phyloP scores from a whole-genome alignment of 345 rosid genomes.

The Hibiscus syriacus region DNA sequence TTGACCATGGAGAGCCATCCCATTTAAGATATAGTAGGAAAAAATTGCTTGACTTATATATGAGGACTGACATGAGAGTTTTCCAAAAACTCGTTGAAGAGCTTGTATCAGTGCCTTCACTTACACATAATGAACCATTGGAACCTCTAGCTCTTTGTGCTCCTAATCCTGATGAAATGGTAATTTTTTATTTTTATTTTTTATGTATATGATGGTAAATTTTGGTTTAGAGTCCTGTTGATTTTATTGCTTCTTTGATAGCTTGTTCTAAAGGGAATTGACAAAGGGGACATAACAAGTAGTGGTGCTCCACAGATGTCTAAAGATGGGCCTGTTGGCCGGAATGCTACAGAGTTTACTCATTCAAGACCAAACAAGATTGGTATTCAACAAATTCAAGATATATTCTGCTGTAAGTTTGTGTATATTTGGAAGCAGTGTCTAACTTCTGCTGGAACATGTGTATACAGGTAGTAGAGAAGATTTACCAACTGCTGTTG shows the following conservation, averaged over 20 bases:
- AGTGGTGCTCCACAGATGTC: slow-evolving; percentile 73
- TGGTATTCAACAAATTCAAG: slow-evolving; percentile 37
- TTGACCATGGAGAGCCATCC: slow-evolving; percentile 37
- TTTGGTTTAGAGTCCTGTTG: slow-evolving; percentile 11
- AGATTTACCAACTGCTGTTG: slow-evolving; percentile 35
- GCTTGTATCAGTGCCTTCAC: slow-evolving; percentile 59
- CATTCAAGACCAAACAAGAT: slow-evolving; percentile 54
- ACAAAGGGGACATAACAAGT: slow-evolving; percentile 70
- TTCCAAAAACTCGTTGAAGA: slow-evolving; percentile 34
- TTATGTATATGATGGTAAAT: slow-evolving; percentile 6
- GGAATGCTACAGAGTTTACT: slow-evolving; percentile 35
- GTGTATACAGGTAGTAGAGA: slow-evolving; percentile 61
- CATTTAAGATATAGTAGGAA: slow-evolving; percentile 66
- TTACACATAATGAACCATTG: slow-evolving; percentile 52
- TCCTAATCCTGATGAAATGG: slow-evolving; percentile 76
- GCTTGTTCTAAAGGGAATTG: slow-evolving; percentile 76
- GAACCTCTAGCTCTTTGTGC: slow-evolving; percentile 77
- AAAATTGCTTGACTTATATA: slow-evolving; percentile 67
- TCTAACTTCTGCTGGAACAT: slow-evolving; percentile 15
- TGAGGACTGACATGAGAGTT: slow-evolving; percentile 47
- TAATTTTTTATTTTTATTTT: slow-evolving; percentile 29
- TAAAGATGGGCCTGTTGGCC: slow-evolving; percentile 62
- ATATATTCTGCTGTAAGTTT: slow-evolving; percentile 5
- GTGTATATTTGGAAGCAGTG: background rate
- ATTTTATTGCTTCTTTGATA: slow-evolving; percentile 23